Base-by-base conservation (phyloP, 2,329 filamentous ascomycete genomes). In the Beauveria scarabaeidicola region DNA sequence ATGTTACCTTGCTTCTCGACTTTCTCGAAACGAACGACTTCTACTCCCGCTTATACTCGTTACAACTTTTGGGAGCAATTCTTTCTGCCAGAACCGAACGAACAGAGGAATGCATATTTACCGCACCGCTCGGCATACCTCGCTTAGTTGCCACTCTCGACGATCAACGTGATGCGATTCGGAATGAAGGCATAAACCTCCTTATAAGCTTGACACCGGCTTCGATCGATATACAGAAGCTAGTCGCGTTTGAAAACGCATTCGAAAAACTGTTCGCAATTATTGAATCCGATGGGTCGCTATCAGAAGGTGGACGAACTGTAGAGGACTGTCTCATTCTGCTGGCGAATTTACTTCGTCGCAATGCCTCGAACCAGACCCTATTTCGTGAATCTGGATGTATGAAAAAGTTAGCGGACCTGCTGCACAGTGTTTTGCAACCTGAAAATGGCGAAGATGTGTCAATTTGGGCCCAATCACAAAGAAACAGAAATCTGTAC, bases 311-410 rank as follows among this genome's bases (percentile, higher is more conserved):
- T 17, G 91, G 90, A 46, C 88, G 93, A 62, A 83, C 90, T 13
- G 89, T 97, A 3, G 93, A 97, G 72, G 94, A 99, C 72, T 97
- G 92, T 66, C 78, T 99, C 21, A 93, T 94, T 60, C 78, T 99
- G 57, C 78, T 97, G 52, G 91, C 91, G 46, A 97, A 97, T 70
- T 82, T 99, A 13, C 78, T 99, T 29, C 85, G 88, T 38, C 82
- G 91, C 66, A 97, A 97, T 69, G 78, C 86, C 1, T 94, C 92
- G 2, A 99, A 99, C 68, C 94, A 99, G 72, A 90, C 91, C 11
- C 86, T 93, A 59, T 97, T 99, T 72, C 84, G 93, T 60, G 94
- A 99, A 71, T 93, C 90, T 48, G 91, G 91, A 1, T 92, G 88
- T 68, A 85, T 96, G 15, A 80, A 82, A 23, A 87, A 86, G 65